Conservation (phyloP, 2,329 filamentous ascomycete species). For the Aspergillus novoparasiticus region DNA sequence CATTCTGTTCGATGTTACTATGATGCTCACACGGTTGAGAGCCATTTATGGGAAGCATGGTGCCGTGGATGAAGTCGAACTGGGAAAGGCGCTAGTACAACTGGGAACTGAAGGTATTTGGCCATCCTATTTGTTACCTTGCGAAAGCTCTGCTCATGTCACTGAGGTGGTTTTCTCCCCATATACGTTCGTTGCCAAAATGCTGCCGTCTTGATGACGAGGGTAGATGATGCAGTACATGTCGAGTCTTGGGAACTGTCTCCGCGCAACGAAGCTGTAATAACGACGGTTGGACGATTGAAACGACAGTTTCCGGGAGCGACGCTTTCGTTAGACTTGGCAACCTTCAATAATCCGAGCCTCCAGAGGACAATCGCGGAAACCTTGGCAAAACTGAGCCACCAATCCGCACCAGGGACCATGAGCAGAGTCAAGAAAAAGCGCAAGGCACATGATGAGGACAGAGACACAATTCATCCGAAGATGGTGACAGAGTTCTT, state of each 20-base stretch:
- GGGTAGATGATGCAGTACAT: constrained; percentile 11
- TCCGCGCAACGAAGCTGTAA: constrained; percentile 41
- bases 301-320: constrained; percentile 49
- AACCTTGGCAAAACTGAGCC: constrained; percentile 40
- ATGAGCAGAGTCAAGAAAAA: constrained; percentile 46
- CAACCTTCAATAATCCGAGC: constrained; percentile 22
- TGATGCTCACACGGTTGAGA: constrained; percentile 20
- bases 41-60: constrained; percentile 12
- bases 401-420: constrained; percentile 36
- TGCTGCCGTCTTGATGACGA: constrained; percentile 47
- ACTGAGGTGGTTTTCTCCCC: constrained; percentile 30
- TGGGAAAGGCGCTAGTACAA: constrained; percentile 9
- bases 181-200: constrained; percentile 52
- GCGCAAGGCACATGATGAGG: constrained; percentile 39
- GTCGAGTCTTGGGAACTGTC: constrained; percentile 54
- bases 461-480: constrained; percentile 54
- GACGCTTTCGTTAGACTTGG: constrained; percentile 33
- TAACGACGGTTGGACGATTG: constrained; percentile 43
- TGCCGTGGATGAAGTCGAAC: constrained; percentile 14
- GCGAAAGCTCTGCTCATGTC: neutral
- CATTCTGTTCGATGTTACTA: constrained; percentile 11
- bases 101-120: constrained; percentile 13
- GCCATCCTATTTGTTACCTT: neutral
- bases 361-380: constrained; percentile 33
- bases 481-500: constrained; percentile 57